Evolutionary conservation across 73 alveolate species (phyloP), one percentile per base, ranked within the genome.

Genomic region (Tetrahymena elliotti): DNA sequence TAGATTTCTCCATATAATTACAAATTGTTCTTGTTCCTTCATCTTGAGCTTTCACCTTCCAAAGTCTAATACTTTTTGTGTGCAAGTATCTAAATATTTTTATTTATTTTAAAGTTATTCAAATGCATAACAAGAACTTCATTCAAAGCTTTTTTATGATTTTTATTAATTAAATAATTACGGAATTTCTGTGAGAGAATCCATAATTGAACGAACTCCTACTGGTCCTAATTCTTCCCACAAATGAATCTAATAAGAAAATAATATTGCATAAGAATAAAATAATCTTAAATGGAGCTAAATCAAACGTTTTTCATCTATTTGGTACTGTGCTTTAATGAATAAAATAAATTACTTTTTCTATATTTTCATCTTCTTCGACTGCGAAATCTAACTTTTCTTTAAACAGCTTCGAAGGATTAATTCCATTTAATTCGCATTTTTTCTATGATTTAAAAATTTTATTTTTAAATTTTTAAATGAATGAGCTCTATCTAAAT

Each of bases 171-270:
- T 53, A 20, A n/a, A 3, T 7, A n/a, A 24, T 68, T 68, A 68
- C 88, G 88, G 88, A 16, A 94, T 53, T 88, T 94, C 96, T 13
- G 96, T 94, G 7, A 94, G 93, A 68, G 96, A 84, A 27, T 94
- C 95, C 96, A 94, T 94, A 83, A 94, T 94, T 20, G 95, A 52
- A 84, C 96, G 93, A 6, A 94, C 95, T 35, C 96, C 96, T 41
- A 94, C 96, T 35, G 95, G 96, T 8, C 95, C 96, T 94, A 94
- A 84, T 88, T 94, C 96, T 84, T 94, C 96, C 95, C 95, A 92
- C 36, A 94, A 92, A 84, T 68, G 88, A 3, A 68, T 68, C 88
- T 68, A 68, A 27, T 68, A 18, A 68, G 11, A 27, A 24, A 1
- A 4, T 68, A 18, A 31, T 22, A 68, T 27, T 68, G n/a, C 12